These are phyloP conservation scores for Diplodia sapinea DNA, from an alignment of 2,329 filamentous ascomycete genomes.

Conservation along the genomic window DNA sequence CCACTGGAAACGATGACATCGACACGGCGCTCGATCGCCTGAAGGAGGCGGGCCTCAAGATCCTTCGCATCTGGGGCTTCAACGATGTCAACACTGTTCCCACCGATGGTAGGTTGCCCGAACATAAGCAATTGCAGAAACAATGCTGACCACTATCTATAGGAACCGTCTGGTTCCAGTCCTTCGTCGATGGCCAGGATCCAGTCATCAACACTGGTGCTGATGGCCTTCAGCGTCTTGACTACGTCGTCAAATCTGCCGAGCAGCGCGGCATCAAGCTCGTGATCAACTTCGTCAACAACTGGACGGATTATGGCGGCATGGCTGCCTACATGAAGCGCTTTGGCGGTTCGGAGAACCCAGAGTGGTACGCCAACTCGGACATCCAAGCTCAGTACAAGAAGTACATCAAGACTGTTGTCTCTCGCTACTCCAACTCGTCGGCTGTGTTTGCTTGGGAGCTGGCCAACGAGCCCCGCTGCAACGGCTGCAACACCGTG, in stretches of 20 bases:
- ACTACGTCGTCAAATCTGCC: constrained; percentile 66
- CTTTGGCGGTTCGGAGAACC: constrained; percentile 58
- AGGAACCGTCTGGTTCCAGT: constrained; percentile 62
- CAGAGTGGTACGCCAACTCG: constrained; percentile 63
- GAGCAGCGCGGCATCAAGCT: constrained; percentile 66
- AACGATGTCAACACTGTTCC: constrained; percentile 58
- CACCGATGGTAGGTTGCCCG: constrained; percentile 32
- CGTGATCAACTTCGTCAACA: constrained; percentile 69
- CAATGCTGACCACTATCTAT: not conserved
- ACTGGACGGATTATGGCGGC: constrained; percentile 72
- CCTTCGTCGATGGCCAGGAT: constrained; percentile 55
- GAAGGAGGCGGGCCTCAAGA: constrained; percentile 59
- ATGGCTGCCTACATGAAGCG: constrained; percentile 64
- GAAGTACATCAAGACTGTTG: constrained; percentile 64
- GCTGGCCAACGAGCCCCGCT: constrained; percentile 70
- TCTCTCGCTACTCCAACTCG: constrained; percentile 64
- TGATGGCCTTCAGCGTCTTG: constrained; percentile 68
- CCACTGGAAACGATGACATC: constrained; percentile 61
- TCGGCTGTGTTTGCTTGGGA: constrained; percentile 71
- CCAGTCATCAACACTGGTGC: constrained; percentile 66
- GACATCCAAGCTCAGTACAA: constrained; percentile 61
- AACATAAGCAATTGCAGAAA: not conserved
- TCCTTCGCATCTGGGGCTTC: constrained; percentile 68
- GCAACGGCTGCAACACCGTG: constrained; percentile 61
- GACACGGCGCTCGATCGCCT: constrained; percentile 58